phyloP scores from a whole-genome alignment of 768 basidiomycete genomes.

The Pulveroboletus ravenelii region DNA sequence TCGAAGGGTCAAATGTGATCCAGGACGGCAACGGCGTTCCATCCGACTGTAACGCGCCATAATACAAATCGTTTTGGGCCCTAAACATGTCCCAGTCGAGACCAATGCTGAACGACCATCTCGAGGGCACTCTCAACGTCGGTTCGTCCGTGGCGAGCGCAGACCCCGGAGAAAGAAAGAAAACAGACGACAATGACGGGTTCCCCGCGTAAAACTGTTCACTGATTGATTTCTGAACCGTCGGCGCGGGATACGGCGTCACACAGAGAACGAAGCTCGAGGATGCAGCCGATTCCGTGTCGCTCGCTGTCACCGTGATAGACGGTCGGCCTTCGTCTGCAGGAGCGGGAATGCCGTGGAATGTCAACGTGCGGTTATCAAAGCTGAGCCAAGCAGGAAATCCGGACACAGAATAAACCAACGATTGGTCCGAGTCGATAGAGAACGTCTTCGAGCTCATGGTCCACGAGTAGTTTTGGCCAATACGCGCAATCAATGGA shows the following conservation, averaged over 20 bases:
- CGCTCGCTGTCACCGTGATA: conserved; percentile 62
- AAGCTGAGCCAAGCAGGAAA: conserved; percentile 80
- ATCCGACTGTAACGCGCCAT: conserved; percentile 58
- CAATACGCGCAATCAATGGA: conserved; percentile 71
- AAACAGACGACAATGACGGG: conserved; percentile 72
- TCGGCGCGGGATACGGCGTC: conserved; percentile 49
- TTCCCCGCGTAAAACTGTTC: conserved; percentile 60
- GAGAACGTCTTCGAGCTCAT: conserved; percentile 64
- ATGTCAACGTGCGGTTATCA: conserved; percentile 51
- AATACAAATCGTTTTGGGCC: conserved; percentile 47
- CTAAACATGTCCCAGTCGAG: conserved; percentile 62
- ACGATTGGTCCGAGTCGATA: conserved; percentile 38
- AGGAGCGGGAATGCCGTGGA: conserved; percentile 63
- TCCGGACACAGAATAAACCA: conserved; percentile 48
- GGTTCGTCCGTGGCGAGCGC: conserved; percentile 49
- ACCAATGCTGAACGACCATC: conserved; percentile 91
- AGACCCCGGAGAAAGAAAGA: conserved; percentile 54
- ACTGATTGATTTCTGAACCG: conserved; percentile 46
- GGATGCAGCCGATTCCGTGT: conserved; percentile 45
- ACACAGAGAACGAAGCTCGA: conserved; percentile 56
- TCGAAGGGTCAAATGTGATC: conserved; percentile 63
- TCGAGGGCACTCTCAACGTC: conserved; percentile 65
- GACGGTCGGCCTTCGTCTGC: conserved; percentile 58
- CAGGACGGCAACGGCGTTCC: conserved; percentile 72
- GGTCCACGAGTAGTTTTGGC: conserved; percentile 63